Percentiles rank a stretch among this genome's conserved stretches.
Conservation (phyloP, 148 eudicot species). For the Rhododendron henanense region DNA sequence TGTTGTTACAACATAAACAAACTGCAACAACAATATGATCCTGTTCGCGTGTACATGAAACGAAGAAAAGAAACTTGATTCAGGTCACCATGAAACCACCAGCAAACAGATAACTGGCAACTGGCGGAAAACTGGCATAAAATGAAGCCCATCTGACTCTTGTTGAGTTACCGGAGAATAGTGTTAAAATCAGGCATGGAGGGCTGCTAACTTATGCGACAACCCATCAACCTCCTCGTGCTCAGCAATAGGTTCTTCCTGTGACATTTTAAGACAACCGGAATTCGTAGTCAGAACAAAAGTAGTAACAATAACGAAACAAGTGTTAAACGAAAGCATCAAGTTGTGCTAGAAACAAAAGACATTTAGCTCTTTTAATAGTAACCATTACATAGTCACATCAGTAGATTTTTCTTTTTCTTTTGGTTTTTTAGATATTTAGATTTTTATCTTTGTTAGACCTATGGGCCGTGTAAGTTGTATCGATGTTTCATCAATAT, state of each 20-base stretch:
- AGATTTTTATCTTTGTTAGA: too few relatives aligned
- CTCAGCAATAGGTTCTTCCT: constrained; percentile 46
- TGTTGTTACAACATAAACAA: not conserved
- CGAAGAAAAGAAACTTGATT: not conserved
- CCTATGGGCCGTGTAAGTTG: not conserved
- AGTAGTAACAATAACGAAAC: too few relatives aligned
- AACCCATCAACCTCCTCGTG: constrained; percentile 42
- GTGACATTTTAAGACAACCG: not conserved
- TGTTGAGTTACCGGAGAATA: not conserved
- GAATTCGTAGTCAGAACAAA: not conserved
- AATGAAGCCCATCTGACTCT: not conserved
- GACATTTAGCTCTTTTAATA: not conserved
- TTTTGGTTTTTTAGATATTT: too few relatives aligned
- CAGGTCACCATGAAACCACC: not conserved
- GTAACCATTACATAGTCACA: not conserved
- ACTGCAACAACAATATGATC: not conserved
- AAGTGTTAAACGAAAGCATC: not conserved
- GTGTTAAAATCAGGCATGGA: constrained; percentile 18
- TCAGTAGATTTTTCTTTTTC: too few relatives aligned
- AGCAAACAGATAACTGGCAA: not conserved
- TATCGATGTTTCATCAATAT: too few relatives aligned
- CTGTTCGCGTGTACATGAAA: constrained; percentile 7
- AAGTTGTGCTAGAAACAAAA: not conserved
- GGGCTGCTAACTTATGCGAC: constrained; percentile 33
- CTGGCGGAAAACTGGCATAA: not conserved